Evolutionary conservation across 441 rosid species (phyloP), one percentile per base, ranked within the genome.

Genomic region (Croton laevigatus): DNA sequence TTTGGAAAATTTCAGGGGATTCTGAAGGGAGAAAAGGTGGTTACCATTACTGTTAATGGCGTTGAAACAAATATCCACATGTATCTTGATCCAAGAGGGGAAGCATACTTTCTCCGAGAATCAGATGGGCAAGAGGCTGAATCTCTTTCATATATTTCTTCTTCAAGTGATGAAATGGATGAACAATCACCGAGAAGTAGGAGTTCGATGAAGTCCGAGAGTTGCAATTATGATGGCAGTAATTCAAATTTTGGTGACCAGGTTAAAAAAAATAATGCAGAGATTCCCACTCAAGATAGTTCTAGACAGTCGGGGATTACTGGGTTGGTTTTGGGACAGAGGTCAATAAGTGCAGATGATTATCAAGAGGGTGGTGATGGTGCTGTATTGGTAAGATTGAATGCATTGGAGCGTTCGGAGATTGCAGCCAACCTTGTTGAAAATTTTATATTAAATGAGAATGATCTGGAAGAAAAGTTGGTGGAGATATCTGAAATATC

Each of bases 1-100:
- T 95, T 95, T 66, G 99, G 99, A 36, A 95, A 95, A 78, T 95
- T 95, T 78, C 99, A 93, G 82, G 99, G 99, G 71, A 97, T 95
- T 77, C 79, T 95, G 79, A 91, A 91, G 87, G 81, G 88, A 69
- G 88, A 79, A 77, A 88, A 87, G 75, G 72, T 83, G 45, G 97
- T 95, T 59, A 83, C 58, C 70, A 84, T 93, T 62, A 75, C 69
- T 58, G 90, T 95, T 22, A 87, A 95, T 84, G 97, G 89, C 11
- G 84, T 83, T 17, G 94, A 87, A 49, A 88, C 91, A 0, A 75
- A 84, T 73, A 86, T 93, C 74, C 86, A 82, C 74, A 95, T 95
- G 99, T 84, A 84, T 81, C 87, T 95, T 78, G 92, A 94, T 81
- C 91, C 81, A 62, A 91, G 88, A 67, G 99, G 99, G 6, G 97